Percentiles rank a stretch among this genome's conserved stretches.
Evolutionary conservation across 192 early-diverging fungal genomes (phyloP).

Genomic region (Linnemannia hyalina): DNA sequence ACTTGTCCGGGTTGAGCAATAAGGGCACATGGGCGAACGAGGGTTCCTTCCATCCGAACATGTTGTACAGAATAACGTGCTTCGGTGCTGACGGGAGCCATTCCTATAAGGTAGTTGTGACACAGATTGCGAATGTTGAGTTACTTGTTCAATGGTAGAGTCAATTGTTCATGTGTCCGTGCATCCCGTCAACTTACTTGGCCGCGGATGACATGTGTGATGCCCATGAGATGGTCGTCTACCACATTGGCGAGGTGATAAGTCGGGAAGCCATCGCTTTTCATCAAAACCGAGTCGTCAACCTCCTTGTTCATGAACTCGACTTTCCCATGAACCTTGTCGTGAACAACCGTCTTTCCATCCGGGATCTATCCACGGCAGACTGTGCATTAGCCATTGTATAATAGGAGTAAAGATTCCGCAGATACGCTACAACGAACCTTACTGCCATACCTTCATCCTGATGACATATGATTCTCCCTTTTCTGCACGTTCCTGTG

Average conservation of each 20-base stretch:
- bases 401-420: neutral
- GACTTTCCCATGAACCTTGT: slow-evolving; percentile 83
- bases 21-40: slow-evolving; percentile 91
- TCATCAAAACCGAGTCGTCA: slow-evolving; percentile 92
- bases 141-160: neutral
- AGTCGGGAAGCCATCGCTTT: slow-evolving; percentile 93
- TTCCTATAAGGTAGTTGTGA: slow-evolving; percentile 61
- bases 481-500: slow-evolving; percentile 69
- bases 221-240: slow-evolving; percentile 91
- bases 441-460: slow-evolving; percentile 65
- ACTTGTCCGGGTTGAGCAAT: slow-evolving; percentile 83
- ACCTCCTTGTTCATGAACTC: slow-evolving; percentile 79
- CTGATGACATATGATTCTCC: slow-evolving; percentile 78
- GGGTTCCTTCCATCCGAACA: slow-evolving; percentile 85
- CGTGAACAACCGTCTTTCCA: slow-evolving; percentile 70
- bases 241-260: slow-evolving; percentile 97
- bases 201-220: slow-evolving; percentile 93
- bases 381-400: neutral
- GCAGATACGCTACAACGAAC: neutral
- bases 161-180: neutral
- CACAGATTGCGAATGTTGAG: neutral
- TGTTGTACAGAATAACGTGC: slow-evolving; percentile 86
- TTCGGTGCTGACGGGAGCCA: slow-evolving; percentile 96
- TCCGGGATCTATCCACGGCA: slow-evolving; percentile 57
- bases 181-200: slow-evolving; percentile 59